These are phyloP conservation scores for Gigaspora rosea DNA, from an alignment of 192 early-diverging fungal species.

Conservation along the genomic window DNA sequence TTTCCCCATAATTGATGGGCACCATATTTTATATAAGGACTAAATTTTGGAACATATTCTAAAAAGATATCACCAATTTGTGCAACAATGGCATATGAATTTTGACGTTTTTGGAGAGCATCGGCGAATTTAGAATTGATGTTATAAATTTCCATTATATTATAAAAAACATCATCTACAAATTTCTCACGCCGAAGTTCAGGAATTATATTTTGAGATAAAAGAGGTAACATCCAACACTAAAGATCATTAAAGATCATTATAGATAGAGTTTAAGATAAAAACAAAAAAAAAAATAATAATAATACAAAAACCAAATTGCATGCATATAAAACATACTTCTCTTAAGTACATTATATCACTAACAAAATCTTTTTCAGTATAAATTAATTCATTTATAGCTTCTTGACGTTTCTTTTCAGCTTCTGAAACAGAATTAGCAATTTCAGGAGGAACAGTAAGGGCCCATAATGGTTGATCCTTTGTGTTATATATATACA, in stretches of 20 bases:
- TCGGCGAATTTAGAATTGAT: slow-evolving; percentile 64
- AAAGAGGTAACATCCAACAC: slow-evolving; percentile 66
- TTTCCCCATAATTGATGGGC: slow-evolving; percentile 82
- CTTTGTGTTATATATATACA: slow-evolving; percentile 37
- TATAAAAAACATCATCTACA: slow-evolving; percentile 78
- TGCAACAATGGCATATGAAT: slow-evolving; percentile 67
- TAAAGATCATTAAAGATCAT: slow-evolving; percentile 5
- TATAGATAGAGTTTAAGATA: background rate
- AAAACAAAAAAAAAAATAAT: too few relatives aligned
- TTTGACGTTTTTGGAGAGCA: slow-evolving; percentile 64
- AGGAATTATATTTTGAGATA: slow-evolving; percentile 67
- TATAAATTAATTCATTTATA: slow-evolving; percentile 91
- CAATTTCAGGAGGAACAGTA: slow-evolving; percentile 74
- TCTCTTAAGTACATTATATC: slow-evolving; percentile 81
- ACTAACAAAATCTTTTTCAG: slow-evolving; percentile 88
- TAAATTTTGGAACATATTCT: slow-evolving; percentile 66
- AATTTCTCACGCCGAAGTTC: slow-evolving; percentile 65
- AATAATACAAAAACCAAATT: too few relatives aligned
- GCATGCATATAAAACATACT: slow-evolving; percentile 39
- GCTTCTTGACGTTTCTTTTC: slow-evolving; percentile 92
- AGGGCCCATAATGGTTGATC: slow-evolving; percentile 81
- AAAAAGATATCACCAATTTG: slow-evolving; percentile 87
- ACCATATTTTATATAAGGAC: slow-evolving; percentile 85
- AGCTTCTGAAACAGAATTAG: slow-evolving; percentile 65
- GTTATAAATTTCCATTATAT: slow-evolving; percentile 64